Base-by-base conservation (phyloP, 2,329 filamentous ascomycete genomes). In the Penicillium sclerotiorum region DNA sequence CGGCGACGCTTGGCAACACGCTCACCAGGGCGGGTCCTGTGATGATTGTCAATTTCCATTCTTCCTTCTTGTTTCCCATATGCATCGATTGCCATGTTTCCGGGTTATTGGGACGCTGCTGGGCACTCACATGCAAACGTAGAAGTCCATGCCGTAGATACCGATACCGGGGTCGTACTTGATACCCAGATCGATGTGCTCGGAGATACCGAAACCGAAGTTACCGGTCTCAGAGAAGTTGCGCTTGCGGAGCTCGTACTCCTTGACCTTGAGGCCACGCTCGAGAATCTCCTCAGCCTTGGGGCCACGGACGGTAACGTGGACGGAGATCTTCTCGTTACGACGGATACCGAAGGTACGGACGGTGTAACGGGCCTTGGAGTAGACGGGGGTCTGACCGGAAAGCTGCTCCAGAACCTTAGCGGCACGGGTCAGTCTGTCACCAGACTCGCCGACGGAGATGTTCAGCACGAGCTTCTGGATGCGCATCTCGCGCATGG, bases 131-230 rank as follows among this genome's bases (percentile, higher is more conserved):
- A 99, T 99, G 90, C 93, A 97, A 89, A 88, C 92, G 89, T 96
- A 99, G 83, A 99, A 99, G 83, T 99, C 94, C 94, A 99, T 99
- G 77, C 94, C 92, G 85, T 96, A 96, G 78, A 96, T 96, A 87
- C 92, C 92, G 69, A 96, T 96, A 61, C 85, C 88, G 62, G 92
- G 92, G 82, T 96, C 92, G 84, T 96, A 96, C 88, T 99, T 99
- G 90, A 99, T 99, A 74, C 94, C 94, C 72, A 99, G 85, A 86
- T 99, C 94, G 80, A 99, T 99, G 89, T 99, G 94, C 84, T 99
- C 94, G 82, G 85, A 91, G 84, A 99, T 99, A 84, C 94, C 94
- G 86, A 99, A 99, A 69, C 94, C 94, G 77, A 99, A 99, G 89
- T 96, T 96, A 77, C 94, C 94, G 65, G 93, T 97, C 86, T 96